A percentile compares a stretch with the other conserved stretches of the same genome.
phyloP scores from a whole-genome alignment of 1,139 yeast species.

The Suhomyces bokatorum region DNA sequence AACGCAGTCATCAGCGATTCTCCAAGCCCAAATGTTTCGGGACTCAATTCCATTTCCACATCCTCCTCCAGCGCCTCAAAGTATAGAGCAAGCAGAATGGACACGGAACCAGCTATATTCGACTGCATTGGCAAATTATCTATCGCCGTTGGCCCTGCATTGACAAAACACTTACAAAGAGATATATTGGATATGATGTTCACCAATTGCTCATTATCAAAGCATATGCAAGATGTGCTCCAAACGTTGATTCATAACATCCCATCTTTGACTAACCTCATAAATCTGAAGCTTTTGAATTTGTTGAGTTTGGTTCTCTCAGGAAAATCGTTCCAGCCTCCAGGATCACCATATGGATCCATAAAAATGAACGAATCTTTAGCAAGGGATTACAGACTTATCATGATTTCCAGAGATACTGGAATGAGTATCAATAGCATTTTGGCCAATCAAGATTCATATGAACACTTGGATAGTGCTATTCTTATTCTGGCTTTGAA shows the following conservation, averaged over 20 bases:
- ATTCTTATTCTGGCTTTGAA: constrained; percentile 67
- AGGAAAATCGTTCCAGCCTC: constrained; percentile 79
- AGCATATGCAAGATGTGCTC: constrained; percentile 74
- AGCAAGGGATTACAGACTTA: constrained; percentile 77
- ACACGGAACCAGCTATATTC: constrained; percentile 83
- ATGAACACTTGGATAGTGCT: constrained; percentile 49
- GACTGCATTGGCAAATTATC: constrained; percentile 88
- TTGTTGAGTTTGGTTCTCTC: constrained; percentile 76
- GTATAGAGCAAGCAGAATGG: constrained; percentile 60
- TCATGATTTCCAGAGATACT: constrained; percentile 68
- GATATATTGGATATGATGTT: constrained; percentile 80
- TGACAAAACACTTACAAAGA: constrained; percentile 82
- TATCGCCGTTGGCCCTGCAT: constrained; percentile 90
- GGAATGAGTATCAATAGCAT: constrained; percentile 43
- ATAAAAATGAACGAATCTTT: constrained; percentile 59
- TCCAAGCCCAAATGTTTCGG: constrained; percentile 18
- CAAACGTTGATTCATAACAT: constrained; percentile 67
- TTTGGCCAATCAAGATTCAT: constrained; percentile 38
- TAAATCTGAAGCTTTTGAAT: constrained; percentile 71
- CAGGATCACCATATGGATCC: constrained; percentile 84
- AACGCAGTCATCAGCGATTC: constrained; percentile 38
- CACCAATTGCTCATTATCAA: constrained; percentile 75
- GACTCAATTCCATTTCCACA: constrained; percentile 27
- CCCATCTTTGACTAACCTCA: constrained; percentile 75
- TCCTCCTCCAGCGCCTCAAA: constrained; percentile 49